Conservation (phyloP, 1,284 basidiomycete genomes). For the Pterula multifida region DNA sequence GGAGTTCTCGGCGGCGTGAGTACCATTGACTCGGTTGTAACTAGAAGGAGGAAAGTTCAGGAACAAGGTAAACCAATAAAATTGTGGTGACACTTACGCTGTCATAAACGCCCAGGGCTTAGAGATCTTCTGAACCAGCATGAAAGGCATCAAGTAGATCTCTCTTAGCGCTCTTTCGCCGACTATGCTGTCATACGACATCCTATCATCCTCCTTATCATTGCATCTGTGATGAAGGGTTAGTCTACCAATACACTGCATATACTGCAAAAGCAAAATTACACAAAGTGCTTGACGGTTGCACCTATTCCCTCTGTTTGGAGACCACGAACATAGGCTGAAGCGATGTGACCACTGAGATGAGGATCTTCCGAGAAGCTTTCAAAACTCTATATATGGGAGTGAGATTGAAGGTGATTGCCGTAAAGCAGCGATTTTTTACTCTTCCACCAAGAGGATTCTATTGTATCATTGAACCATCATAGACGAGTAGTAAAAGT, state of each 20-base stretch:
- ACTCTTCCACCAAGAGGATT: conserved; percentile 66
- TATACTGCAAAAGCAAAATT: conserved; percentile 12
- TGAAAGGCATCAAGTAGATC: conserved; percentile 75
- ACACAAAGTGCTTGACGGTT: conserved; percentile 66
- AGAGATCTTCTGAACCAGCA: conserved; percentile 66
- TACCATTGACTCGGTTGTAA: conserved; percentile 61
- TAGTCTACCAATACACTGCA: not conserved
- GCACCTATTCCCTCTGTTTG: conserved; percentile 63
- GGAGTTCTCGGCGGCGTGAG: conserved; percentile 58
- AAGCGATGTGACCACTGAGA: conserved; percentile 58
- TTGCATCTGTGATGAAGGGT: conserved; percentile 33
- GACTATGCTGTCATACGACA: conserved; percentile 49
- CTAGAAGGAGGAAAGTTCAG: conserved; percentile 18
- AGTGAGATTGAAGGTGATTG: conserved; percentile 12
- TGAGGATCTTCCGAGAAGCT: conserved; percentile 76
- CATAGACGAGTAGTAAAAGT: not conserved
- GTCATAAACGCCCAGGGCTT: conserved; percentile 67
- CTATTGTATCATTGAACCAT: conserved; percentile 17
- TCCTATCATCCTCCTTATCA: conserved; percentile 63
- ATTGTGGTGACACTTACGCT: conserved; percentile 42
- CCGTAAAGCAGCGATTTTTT: conserved; percentile 10
- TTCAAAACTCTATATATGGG: conserved; percentile 41
- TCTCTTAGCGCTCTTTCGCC: conserved; percentile 65
- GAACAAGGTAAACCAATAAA: not conserved
- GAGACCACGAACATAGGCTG: conserved; percentile 63